A percentile compares a stretch with the other conserved stretches of the same genome.
phyloP scores from a whole-genome alignment of 2,329 filamentous ascomycete genomes.

The Aureobasidium sp. region DNA sequence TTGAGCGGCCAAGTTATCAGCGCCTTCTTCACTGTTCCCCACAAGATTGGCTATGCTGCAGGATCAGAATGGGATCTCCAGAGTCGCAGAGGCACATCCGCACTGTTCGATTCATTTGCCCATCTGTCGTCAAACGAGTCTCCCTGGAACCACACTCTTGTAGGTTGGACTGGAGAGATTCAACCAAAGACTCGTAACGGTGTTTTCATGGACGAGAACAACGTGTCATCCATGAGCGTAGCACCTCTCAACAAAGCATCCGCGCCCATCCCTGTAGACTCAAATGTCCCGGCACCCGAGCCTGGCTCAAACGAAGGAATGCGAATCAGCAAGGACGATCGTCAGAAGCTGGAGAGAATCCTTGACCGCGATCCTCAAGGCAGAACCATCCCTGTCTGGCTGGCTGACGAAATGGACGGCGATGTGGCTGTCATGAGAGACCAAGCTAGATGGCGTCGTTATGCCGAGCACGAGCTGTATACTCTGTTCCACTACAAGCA shows the following conservation, averaged over 20 bases:
- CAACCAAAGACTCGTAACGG: slow-evolving; percentile 17
- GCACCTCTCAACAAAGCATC: slow-evolving; percentile 64
- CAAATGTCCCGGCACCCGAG: slow-evolving; percentile 31
- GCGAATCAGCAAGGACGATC: slow-evolving; percentile 61
- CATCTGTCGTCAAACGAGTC: slow-evolving; percentile 77
- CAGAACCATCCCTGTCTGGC: slow-evolving; percentile 80
- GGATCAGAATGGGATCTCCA: slow-evolving; percentile 59
- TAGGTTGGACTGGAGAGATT: slow-evolving; percentile 87
- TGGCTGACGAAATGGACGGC: slow-evolving; percentile 66
- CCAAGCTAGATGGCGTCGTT: slow-evolving; percentile 78
- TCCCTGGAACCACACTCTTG: slow-evolving; percentile 84
- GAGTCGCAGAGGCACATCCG: slow-evolving; percentile 76
- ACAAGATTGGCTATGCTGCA: slow-evolving; percentile 46
- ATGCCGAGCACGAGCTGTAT: slow-evolving; percentile 86
- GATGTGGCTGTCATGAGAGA: slow-evolving; percentile 67
- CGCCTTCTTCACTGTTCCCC: slow-evolving; percentile 55
- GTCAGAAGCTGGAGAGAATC: slow-evolving; percentile 64
- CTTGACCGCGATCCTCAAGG: slow-evolving; percentile 66
- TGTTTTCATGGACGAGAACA: slow-evolving; percentile 22
- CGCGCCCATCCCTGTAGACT: slow-evolving; percentile 68
- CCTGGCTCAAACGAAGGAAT: slow-evolving; percentile 53
- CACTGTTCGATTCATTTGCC: slow-evolving; percentile 83
- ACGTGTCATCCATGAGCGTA: slow-evolving; percentile 41
- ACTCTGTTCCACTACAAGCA: slow-evolving; percentile 95
- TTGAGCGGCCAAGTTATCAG: slow-evolving; percentile 57